Conservation (phyloP, 257 asterid genomes). For the Vinca minor region DNA sequence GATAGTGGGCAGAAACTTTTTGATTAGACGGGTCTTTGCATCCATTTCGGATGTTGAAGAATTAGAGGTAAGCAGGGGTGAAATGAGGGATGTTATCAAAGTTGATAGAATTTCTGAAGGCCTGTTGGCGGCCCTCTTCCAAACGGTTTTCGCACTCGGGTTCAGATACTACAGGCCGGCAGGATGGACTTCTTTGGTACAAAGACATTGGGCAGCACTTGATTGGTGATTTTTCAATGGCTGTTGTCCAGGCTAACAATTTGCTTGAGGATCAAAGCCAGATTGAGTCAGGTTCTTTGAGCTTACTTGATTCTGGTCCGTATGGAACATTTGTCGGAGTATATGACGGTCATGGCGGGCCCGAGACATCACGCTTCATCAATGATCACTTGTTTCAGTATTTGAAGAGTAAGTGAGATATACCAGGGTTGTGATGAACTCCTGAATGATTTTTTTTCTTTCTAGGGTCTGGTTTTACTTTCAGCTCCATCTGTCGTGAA, state of each 20-base stretch:
- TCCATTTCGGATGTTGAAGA: constrained; percentile 48
- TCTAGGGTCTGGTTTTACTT: not conserved
- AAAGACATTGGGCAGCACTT: constrained; percentile 40
- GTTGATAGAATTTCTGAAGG: constrained; percentile 39
- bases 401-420: constrained; percentile 30
- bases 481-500: not conserved
- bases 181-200: constrained; percentile 47
- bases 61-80: constrained; percentile 35
- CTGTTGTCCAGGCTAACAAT: constrained; percentile 49
- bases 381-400: constrained; percentile 37
- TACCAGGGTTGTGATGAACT: not conserved
- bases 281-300: constrained; percentile 44
- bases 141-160: constrained; percentile 22
- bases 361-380: constrained; percentile 42
- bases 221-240: constrained; percentile 47
- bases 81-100: constrained; percentile 59
- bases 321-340: constrained; percentile 45
- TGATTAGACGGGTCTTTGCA: constrained; percentile 19
- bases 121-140: constrained; percentile 39
- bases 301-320: constrained; percentile 42
- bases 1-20: constrained; percentile 3
- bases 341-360: constrained; percentile 52
- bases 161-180: constrained; percentile 40
- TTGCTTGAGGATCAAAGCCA: constrained; percentile 51
- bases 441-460: not conserved